These are phyloP conservation scores for Nothophaeocryptopus gaeumannii DNA, from an alignment of 2,329 filamentous ascomycete genomes.

Conservation along the genomic window DNA sequence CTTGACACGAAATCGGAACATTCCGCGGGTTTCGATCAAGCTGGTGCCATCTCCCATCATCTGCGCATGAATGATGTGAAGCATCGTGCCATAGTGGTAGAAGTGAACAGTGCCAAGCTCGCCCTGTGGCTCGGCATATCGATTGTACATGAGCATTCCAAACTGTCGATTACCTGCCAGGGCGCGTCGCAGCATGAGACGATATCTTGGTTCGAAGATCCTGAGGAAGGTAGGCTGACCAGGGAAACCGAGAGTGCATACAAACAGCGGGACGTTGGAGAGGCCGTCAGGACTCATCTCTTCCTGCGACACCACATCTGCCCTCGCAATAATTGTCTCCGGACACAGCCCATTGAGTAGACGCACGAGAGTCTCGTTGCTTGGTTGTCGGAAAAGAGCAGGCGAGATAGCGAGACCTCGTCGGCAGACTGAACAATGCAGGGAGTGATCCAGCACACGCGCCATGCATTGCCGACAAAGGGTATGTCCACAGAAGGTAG, in stretches of 20 bases:
- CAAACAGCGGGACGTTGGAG: constrained; percentile 68
- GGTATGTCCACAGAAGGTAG: constrained; percentile 83
- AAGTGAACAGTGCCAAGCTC: constrained; percentile 57
- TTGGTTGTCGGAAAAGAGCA: constrained; percentile 49
- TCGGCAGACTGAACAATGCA: constrained; percentile 78
- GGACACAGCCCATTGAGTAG: constrained; percentile 69
- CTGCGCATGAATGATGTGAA: constrained; percentile 72
- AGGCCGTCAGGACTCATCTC: constrained; percentile 55
- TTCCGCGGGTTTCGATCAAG: constrained; percentile 72
- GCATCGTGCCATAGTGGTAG: constrained; percentile 71
- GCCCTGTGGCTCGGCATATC: constrained; percentile 51
- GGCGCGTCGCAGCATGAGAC: constrained; percentile 79
- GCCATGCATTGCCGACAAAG: constrained; percentile 80
- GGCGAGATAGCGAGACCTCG: constrained; percentile 57
- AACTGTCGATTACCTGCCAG: constrained; percentile 73
- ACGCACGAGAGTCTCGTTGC: constrained; percentile 62
- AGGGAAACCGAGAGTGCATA: constrained; percentile 79
- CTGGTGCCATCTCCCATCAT: constrained; percentile 77
- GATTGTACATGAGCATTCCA: constrained; percentile 77
- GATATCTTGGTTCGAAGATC: constrained; percentile 89
- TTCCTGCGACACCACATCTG: constrained; percentile 56
- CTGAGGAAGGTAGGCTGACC: constrained; percentile 81
- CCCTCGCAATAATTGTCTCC: constrained; percentile 60
- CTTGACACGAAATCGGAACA: constrained; percentile 72
- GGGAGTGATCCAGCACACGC: constrained; percentile 72